Base-by-base conservation (phyloP, 495 filamentous ascomycete species). In the Umbilicaria muhlenbergii region DNA sequence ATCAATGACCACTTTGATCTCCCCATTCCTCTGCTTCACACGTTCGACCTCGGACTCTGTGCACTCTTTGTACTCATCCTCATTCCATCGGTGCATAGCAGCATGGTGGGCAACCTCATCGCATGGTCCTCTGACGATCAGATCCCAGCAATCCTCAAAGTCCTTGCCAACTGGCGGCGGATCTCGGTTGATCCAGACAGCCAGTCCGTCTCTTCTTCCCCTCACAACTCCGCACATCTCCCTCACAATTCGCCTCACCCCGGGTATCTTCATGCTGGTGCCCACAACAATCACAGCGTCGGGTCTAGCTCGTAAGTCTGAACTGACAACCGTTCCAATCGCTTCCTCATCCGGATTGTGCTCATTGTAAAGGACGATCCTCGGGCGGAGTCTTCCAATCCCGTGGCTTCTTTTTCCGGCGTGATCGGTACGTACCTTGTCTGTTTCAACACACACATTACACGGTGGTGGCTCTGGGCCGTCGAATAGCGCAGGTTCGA, bases 321-420 rank as follows among this genome's bases (percentile, higher is more conserved):
- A 75, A 38, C 72, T 77, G 47, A 88, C 82, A 11, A 93, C 85
- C 7, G 85, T 79, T 12, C 91, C 88, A 56, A 98, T 98, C 15
- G 91, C 88, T 47, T 94, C 89, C 38, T 88, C 84, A 48, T 98
- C 91, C 1, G 91, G 89, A 55, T 94, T 93, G 58, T 85, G 80
- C 59, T 98, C 91, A 60, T 98, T 94, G 66, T 98, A 98, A 18
- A 98, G 69, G 2, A 95, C 88, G 61, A 98, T 94, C 17, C 91
- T 78, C 14, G 91, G 91, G 18, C 91, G 78, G 45, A 98, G 68
- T 42, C 83, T 75, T 21, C 91, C 91, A 44, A 98, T 81, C 1
- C 91, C 91, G 58, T 96, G 92, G 56, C 88, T 93, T 40, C 91
- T 76, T 58, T 93, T 87, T 32, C 88, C 88, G 3, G 80, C 80